Base-by-base conservation (phyloP, 202 grass and related monocot genomes). In the Musa balbisiana region DNA sequence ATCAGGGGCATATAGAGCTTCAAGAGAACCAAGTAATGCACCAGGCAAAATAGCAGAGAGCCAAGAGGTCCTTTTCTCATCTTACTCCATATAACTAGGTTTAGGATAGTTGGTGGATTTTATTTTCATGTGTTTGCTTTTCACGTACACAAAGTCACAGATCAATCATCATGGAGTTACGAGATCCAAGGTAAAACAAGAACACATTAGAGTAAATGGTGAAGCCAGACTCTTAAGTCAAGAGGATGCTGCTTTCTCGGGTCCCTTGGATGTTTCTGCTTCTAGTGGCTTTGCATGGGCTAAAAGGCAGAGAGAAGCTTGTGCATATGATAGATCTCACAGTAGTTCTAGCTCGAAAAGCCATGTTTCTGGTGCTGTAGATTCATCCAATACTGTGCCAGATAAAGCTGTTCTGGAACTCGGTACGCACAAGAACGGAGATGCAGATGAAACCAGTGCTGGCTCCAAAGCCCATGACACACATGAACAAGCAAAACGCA, bases 271-370 rank as follows among this genome's bases (percentile, higher is more conserved):
- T 67, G 79, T 93, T 84, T 89, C 88, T 77, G 89, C 90, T 79
- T 93, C 83, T 74, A 89, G 79, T 71, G 84, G 87, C 33, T 98
- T 98, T 83, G 66, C 88, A 49, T 93, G 90, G 94, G 94, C 84
- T 51, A 93, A 86, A 80, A 87, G 85, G 75, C 83, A 76, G 51
- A 88, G 69, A 73, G 90, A 91, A 43, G 76, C 85, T 59, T 73
- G 15, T 52, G 53, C 84, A 51, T 72, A 81, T 56, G 51, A 20
- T 77, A 84, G 66, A 76, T 94, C 80, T 23, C 60, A 79, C 23
- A 83, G 56, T 53, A 86, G 86, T 73, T 87, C 88, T 81, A 85
- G 66, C 77, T 91, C 83, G 68, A 88, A 86, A 76, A 54, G 62
- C 55, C 76, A 88, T 64, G 69, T 83, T 64, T 54, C 76, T 25